Percentiles rank a stretch among this genome's conserved stretches.
These are phyloP conservation scores for Fraxinus platypoda DNA, from an alignment of 305 asterid genomes.

Conservation along the genomic window DNA sequence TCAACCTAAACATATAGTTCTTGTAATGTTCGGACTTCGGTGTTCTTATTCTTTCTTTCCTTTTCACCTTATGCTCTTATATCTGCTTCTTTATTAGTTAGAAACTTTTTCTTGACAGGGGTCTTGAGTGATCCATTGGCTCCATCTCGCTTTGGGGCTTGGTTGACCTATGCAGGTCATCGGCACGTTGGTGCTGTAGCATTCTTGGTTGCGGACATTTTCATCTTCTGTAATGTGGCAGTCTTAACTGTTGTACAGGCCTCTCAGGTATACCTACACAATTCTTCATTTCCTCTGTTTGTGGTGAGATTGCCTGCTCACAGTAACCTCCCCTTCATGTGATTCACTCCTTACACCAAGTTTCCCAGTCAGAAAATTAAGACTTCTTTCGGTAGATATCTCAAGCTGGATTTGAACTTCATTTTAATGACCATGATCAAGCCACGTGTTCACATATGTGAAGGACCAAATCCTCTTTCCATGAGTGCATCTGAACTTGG, in stretches of 20 bases:
- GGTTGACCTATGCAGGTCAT: constrained; percentile 74
- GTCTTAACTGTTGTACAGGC: constrained; percentile 84
- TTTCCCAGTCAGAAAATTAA: not conserved
- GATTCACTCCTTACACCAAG: not conserved
- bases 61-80: not conserved
- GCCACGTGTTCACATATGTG: not conserved
- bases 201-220: constrained; percentile 65
- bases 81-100: not conserved
- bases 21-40: too few relatives aligned
- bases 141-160: constrained; percentile 75
- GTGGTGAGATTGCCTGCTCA: not conserved
- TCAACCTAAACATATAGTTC: not conserved
- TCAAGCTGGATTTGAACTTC: not conserved
- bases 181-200: constrained; percentile 71
- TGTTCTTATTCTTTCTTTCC: not conserved
- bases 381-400: not conserved
- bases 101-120: constrained; percentile 47
- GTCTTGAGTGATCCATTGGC: constrained; percentile 83
- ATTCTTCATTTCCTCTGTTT: constrained; percentile 9
- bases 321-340: not conserved
- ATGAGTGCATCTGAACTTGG: not conserved
- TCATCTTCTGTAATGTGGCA: constrained; percentile 69
- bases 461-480: not conserved
- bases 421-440: not conserved
- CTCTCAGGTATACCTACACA: constrained; percentile 60